Evolutionary conservation across 192 early-diverging fungal species (phyloP).

Genomic region (Podochytrium sp.): DNA sequence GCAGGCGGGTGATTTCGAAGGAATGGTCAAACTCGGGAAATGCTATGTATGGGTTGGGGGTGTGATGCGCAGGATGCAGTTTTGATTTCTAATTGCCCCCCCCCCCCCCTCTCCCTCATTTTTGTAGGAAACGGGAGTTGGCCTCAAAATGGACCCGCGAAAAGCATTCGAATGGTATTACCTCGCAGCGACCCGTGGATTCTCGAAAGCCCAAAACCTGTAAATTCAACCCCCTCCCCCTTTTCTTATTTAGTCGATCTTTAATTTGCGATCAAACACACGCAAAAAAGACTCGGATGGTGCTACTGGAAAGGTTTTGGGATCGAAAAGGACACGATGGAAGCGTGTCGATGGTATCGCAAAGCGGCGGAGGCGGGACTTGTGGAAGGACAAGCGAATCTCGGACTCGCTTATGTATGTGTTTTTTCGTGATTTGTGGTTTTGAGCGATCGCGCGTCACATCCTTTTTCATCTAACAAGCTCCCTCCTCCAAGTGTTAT

Average conservation of each 20-base stretch:
- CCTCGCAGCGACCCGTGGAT: slow-evolving; percentile 22
- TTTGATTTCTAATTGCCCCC: neutral
- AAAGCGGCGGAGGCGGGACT: slow-evolving; percentile 37
- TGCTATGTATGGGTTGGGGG: neutral
- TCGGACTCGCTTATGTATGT: slow-evolving; percentile 33
- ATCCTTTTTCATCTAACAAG: neutral
- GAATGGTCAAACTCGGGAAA: slow-evolving; percentile 23
- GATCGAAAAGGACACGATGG: slow-evolving; percentile 23
- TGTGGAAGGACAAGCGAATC: slow-evolving; percentile 29
- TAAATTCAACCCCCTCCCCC: neutral
- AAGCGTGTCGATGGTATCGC: slow-evolving; percentile 43
- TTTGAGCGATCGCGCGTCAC: too few relatives aligned
- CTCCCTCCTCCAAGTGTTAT: neutral
- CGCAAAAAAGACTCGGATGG: slow-evolving; percentile 27
- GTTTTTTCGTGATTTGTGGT: neutral
- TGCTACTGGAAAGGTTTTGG: slow-evolving; percentile 42
- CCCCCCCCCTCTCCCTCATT: neutral
- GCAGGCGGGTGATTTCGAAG: slow-evolving; percentile 5
- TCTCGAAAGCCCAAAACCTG: slow-evolving; percentile 30
- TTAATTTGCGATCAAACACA: neutral
- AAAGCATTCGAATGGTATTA: slow-evolving; percentile 32
- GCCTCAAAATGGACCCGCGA: slow-evolving; percentile 19
- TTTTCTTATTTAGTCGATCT: too few relatives aligned
- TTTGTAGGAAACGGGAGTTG: slow-evolving; percentile 29
- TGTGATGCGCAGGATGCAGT: neutral